These are phyloP conservation scores for Nadsonia starkeyi-henricii DNA, from an alignment of 1,139 yeast genomes.

Conservation along the genomic window DNA sequence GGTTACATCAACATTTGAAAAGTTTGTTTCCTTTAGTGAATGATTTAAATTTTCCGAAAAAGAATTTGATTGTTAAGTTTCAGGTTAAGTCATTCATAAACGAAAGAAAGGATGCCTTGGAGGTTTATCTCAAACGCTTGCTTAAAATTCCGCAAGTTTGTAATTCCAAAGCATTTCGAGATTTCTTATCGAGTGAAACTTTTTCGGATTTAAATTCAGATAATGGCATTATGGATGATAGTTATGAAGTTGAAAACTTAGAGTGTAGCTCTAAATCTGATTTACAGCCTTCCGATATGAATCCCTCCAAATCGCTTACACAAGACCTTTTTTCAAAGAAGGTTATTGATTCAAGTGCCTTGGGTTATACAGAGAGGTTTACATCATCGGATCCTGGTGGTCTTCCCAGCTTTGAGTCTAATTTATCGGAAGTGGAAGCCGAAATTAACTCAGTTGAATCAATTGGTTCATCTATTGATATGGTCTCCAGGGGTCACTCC, in stretches of 20 bases:
- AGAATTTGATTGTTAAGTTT: slow-evolving; percentile 51
- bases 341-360: background rate
- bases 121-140: slow-evolving; percentile 45
- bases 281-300: background rate
- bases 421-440: slow-evolving; percentile 1
- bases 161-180: slow-evolving; percentile 53
- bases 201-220: background rate
- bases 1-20: slow-evolving; percentile 52
- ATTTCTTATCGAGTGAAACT: slow-evolving; percentile 41
- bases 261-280: too few relatives aligned
- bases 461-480: background rate
- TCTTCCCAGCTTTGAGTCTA: background rate
- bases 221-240: background rate
- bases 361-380: too few relatives aligned
- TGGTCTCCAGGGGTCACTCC: slow-evolving; percentile 17
- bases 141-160: slow-evolving; percentile 57
- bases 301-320: slow-evolving; percentile 26
- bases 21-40: slow-evolving; percentile 38
- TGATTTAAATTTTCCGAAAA: slow-evolving; percentile 45
- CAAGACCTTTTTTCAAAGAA: background rate
- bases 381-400: background rate
- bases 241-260: background rate
- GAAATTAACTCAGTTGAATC: background rate
- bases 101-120: slow-evolving; percentile 45
- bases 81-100: slow-evolving; percentile 52